Percentiles rank a stretch among this genome's conserved stretches.
phyloP scores from a whole-genome alignment of 257 asterid species.

The Solanum piurae region DNA sequence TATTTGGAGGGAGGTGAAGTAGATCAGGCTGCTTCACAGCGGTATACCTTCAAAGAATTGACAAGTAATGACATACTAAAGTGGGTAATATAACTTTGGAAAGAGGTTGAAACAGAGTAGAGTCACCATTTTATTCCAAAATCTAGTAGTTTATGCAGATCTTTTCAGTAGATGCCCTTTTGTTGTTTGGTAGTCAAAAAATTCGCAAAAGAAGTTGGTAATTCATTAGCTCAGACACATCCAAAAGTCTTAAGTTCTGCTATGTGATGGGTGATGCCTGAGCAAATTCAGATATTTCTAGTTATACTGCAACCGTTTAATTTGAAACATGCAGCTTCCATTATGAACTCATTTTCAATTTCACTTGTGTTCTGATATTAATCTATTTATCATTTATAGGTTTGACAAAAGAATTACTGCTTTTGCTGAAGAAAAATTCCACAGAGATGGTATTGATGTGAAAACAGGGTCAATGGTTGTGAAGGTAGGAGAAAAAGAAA shows the following conservation, averaged over 20 bases:
- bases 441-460: slow-evolving; percentile 79
- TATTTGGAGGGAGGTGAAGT: not conserved
- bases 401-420: slow-evolving; percentile 94
- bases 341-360: not conserved
- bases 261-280: not conserved
- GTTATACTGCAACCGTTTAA: not conserved
- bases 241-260: not conserved
- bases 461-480: slow-evolving; percentile 93
- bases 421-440: slow-evolving; percentile 85
- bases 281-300: not conserved
- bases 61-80: not conserved
- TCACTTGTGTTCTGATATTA: not conserved
- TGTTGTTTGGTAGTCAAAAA: not conserved
- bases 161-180: not conserved
- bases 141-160: not conserved
- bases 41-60: not conserved
- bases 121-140: not conserved
- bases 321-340: not conserved
- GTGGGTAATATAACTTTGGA: not conserved
- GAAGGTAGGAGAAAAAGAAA: slow-evolving; percentile 71
- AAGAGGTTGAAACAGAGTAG: not conserved
- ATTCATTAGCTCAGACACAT: not conserved
- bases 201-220: not conserved
- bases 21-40: not conserved
- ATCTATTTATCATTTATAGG: slow-evolving; percentile 32